Evolutionary conservation across 345 rosid genomes (phyloP), one percentile per base, ranked within the genome.

Genomic region (Populus ilicifolia): DNA sequence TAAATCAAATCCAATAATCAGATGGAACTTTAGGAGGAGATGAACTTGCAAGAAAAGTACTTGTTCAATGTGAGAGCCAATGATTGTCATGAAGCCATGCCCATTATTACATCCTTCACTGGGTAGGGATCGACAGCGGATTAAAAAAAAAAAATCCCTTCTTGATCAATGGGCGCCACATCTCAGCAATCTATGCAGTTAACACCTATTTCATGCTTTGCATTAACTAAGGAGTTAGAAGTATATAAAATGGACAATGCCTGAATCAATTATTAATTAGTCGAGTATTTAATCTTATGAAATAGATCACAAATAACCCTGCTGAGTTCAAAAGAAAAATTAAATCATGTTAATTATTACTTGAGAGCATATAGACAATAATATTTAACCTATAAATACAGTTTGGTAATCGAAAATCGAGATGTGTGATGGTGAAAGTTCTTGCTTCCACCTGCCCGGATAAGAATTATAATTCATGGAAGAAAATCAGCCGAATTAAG

Each of bases 81-180:
- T 86, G 70, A 84, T 86, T 78, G 78, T 67, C 52, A 64, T 50
- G 77, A 29, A 77, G 80, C 64, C 74, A 79, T 76, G 70, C 78
- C 72, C 75, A 79, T 83, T 69, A 83, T 85, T 77, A 76, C 74
- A 61, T 12, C 39, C 16, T 36, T 59, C 48, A 61, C 39, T 27
- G 27, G 36, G 56, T 46, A 70, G 56, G 36, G 56, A 70, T 43
- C 6, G 33, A 59, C 12, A 23, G 64, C 64, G 64, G 46, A 43
- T 43, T 2, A 3, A 43, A 10, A 3, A 2, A 43, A 59, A 11
- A n/a, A n/a, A n/a, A 56, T 9, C 23, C 7, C 25, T 14, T 41
- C 54, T 16, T 14, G 73, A 46, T 23, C 73, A 18, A 70, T 59
- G 25, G 64, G 27, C 64, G 64, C 64, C 64, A 12, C 64, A 59